Percentiles rank a stretch among this genome's conserved stretches.
phyloP scores from a whole-genome alignment of 1,139 yeast species.

The Suhomyces taliae region DNA sequence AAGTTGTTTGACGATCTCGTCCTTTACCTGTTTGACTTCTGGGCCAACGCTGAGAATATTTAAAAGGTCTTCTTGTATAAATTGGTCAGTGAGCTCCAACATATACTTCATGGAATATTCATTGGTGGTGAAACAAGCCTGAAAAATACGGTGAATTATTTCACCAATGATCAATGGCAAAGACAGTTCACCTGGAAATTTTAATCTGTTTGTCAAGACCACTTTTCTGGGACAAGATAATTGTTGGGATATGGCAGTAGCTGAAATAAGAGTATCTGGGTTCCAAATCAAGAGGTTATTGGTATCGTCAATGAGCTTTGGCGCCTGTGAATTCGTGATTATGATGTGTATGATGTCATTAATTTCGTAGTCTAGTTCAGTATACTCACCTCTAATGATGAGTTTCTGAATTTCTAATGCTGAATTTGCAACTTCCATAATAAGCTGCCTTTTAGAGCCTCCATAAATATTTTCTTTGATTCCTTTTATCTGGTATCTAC shows the following conservation, averaged over 20 bases:
- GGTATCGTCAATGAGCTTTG: conserved; percentile 52
- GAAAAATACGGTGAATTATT: conserved; percentile 78
- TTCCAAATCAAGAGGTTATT: conserved; percentile 70
- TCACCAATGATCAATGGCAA: conserved; percentile 72
- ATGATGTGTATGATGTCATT: conserved; percentile 65
- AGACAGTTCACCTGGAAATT: conserved; percentile 55
- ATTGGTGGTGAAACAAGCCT: conserved; percentile 53
- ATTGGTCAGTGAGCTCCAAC: conserved; percentile 41
- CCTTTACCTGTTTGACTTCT: conserved; percentile 45
- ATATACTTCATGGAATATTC: conserved; percentile 48
- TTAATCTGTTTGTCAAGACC: conserved; percentile 56
- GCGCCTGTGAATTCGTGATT: conserved; percentile 39
- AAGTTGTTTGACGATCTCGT: conserved; percentile 50
- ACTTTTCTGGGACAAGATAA: conserved; percentile 71
- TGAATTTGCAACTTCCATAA: conserved; percentile 47
- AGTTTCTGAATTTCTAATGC: conserved; percentile 36
- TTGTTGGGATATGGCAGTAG: conserved; percentile 80
- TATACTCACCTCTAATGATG: conserved; percentile 51
- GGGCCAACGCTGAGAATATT: conserved; percentile 60
- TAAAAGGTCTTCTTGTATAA: conserved; percentile 45
- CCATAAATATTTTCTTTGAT: conserved; percentile 34
- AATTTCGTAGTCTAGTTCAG: conserved; percentile 37
- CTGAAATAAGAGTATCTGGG: conserved; percentile 80
- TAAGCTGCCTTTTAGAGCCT: conserved; percentile 38
- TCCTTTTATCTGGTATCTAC: conserved; percentile 48